These are phyloP conservation scores for Clarireedia monteithiana DNA, from an alignment of 2,329 filamentous ascomycete species.

Conservation along the genomic window DNA sequence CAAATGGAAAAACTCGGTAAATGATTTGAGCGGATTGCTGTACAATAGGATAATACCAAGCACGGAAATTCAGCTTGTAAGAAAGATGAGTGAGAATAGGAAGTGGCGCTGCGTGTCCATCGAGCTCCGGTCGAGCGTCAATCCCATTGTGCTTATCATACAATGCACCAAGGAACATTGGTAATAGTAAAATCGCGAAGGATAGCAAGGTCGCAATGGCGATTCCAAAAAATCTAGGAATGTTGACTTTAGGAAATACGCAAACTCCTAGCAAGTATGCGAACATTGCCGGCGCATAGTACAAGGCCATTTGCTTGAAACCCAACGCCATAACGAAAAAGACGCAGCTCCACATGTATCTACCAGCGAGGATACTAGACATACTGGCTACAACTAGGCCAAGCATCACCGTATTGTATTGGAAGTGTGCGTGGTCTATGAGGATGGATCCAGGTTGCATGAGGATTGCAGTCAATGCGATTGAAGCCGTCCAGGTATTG, in stretches of 20 bases:
- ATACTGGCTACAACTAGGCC: constrained; percentile 80
- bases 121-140: constrained; percentile 46
- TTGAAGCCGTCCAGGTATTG: constrained; percentile 71
- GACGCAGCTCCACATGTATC: constrained; percentile 79
- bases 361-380: constrained; percentile 79
- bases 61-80: constrained; percentile 51
- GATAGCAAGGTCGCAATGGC: constrained; percentile 63
- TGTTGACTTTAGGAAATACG: constrained; percentile 63
- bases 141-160: constrained; percentile 62
- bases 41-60: constrained; percentile 65
- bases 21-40: constrained; percentile 77
- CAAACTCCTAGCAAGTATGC: constrained; percentile 85
- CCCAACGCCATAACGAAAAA: constrained; percentile 93
- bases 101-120: constrained; percentile 52
- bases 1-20: constrained; percentile 92
- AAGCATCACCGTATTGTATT: constrained; percentile 98
- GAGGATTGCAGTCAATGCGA: constrained; percentile 81
- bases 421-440: constrained; percentile 92
- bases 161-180: constrained; percentile 64
- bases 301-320: constrained; percentile 99
- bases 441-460: constrained; percentile 88
- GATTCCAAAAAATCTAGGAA: constrained; percentile 65
- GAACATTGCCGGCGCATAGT: constrained; percentile 91
- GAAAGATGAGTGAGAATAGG: constrained; percentile 53
- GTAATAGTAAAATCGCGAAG: constrained; percentile 68